A percentile compares a stretch with the other conserved stretches of the same genome.
Evolutionary conservation across 495 filamentous ascomycete species (phyloP).

Genomic region (Penicillium lividum): DNA sequence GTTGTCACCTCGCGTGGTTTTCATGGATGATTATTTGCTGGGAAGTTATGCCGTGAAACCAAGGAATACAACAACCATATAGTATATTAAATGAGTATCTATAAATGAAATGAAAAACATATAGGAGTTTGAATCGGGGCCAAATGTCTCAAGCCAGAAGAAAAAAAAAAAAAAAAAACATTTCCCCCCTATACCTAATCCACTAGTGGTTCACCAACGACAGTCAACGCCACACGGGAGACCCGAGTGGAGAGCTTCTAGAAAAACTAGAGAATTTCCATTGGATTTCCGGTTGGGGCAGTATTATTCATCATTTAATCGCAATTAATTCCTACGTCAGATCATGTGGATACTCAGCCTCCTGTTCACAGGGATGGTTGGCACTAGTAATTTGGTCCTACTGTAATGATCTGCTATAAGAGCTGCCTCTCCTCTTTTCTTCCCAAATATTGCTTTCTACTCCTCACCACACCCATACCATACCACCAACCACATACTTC

Average conservation of each 20-base stretch:
- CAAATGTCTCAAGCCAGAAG: not conserved
- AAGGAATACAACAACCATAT: not conserved
- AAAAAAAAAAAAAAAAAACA: constrained; percentile 5
- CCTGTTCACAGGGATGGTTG: constrained; percentile 42
- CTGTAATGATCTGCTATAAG: constrained; percentile 28
- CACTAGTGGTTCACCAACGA: constrained; percentile 28
- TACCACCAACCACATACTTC: not conserved
- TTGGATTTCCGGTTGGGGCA: constrained; percentile 40
- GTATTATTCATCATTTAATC: constrained; percentile 28
- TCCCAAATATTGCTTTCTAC: not conserved
- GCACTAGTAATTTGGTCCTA: constrained; percentile 16
- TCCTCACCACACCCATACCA: not conserved
- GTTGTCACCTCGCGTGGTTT: constrained; percentile 34
- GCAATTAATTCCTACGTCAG: constrained; percentile 35
- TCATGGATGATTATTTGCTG: constrained; percentile 16
- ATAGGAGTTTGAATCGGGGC: not conserved
- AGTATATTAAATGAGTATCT: not conserved
- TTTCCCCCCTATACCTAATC: constrained; percentile 13
- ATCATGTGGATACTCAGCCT: constrained; percentile 39
- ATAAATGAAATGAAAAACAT: not conserved
- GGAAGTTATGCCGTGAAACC: constrained; percentile 4
- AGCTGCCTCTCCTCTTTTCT: constrained; percentile 13
- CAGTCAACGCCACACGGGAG: constrained; percentile 27
- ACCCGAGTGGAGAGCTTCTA: constrained; percentile 40
- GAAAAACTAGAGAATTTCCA: constrained; percentile 40